phyloP scores from a whole-genome alignment of 108 stramenopile species.

The Nitzschia inconspicua region DNA sequence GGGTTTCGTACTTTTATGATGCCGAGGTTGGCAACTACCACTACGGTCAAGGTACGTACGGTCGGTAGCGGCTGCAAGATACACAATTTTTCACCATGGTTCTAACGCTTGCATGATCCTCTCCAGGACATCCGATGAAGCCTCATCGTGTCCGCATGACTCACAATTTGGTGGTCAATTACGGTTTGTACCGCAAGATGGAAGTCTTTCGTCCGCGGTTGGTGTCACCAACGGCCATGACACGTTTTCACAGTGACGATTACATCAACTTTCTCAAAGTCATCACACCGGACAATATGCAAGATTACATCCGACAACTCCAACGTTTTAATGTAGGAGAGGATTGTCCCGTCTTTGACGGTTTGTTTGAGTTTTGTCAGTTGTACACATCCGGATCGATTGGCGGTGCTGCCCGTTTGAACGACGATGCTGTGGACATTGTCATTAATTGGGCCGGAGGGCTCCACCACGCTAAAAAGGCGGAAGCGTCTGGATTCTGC shows the following conservation, averaged over 20 bases:
- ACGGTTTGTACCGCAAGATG: conserved; percentile 97
- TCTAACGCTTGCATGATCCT: background rate
- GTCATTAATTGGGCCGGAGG: conserved; percentile 99
- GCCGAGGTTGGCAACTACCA: conserved; percentile 98
- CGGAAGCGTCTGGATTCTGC: conserved; percentile 98
- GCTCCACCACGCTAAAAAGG: conserved; percentile 99
- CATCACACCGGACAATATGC: conserved; percentile 98
- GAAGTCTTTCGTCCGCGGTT: conserved; percentile 97
- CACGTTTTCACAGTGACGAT: conserved; percentile 97
- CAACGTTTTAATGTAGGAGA: conserved; percentile 98
- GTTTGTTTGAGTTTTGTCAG: conserved; percentile 97
- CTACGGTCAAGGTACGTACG: conserved; percentile 82
- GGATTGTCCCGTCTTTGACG: conserved; percentile 99
- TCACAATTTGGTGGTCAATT: conserved; percentile 98
- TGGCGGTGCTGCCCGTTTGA: conserved; percentile 95
- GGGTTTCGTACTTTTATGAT: conserved; percentile 96
- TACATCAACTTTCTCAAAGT: conserved; percentile 98
- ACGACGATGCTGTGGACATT: conserved; percentile 87
- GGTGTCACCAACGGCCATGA: conserved; percentile 92
- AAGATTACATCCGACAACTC: conserved; percentile 87
- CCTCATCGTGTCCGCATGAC: conserved; percentile 99
- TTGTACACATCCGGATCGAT: conserved; percentile 95
- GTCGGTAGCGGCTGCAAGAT: background rate
- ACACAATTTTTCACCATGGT: background rate
- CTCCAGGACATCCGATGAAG: conserved; percentile 96